These are phyloP conservation scores for Populus hybrid DNA, from an alignment of 441 rosid genomes.

Conservation along the genomic window DNA sequence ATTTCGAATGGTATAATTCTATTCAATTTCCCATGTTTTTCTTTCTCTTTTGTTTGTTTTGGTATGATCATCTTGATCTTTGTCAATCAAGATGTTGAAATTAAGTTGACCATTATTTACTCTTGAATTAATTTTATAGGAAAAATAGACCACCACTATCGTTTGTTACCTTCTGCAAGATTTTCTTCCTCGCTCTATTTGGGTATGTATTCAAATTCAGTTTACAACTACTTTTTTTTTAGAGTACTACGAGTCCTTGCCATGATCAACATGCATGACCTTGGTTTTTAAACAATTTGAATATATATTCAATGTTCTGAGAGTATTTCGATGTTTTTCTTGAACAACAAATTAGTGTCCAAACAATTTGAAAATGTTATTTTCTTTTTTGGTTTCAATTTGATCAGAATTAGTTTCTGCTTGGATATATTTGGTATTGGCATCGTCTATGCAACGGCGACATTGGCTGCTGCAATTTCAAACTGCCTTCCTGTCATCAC, in stretches of 20 bases:
- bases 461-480: slow-evolving; percentile 74
- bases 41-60: no score
- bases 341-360: neutral
- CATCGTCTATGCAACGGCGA: slow-evolving; percentile 68
- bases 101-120: neutral
- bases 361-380: neutral
- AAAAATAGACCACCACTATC: slow-evolving; percentile 66
- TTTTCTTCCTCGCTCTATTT: slow-evolving; percentile 58
- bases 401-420: slow-evolving; percentile 56
- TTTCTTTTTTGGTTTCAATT: neutral
- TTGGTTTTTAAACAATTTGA: no score
- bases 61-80: neutral
- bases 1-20: slow-evolving; percentile 55
- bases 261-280: no score
- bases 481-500: slow-evolving; percentile 83
- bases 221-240: neutral
- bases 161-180: slow-evolving; percentile 61
- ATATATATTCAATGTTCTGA: neutral
- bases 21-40: no score
- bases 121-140: slow-evolving; percentile 26
- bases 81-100: neutral
- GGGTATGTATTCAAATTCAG: slow-evolving; percentile 48
- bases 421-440: slow-evolving; percentile 67
- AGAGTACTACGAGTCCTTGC: neutral
- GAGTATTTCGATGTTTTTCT: neutral